Conservation (phyloP, 768 basidiomycete species). For the Auriscalpium microsporum region DNA sequence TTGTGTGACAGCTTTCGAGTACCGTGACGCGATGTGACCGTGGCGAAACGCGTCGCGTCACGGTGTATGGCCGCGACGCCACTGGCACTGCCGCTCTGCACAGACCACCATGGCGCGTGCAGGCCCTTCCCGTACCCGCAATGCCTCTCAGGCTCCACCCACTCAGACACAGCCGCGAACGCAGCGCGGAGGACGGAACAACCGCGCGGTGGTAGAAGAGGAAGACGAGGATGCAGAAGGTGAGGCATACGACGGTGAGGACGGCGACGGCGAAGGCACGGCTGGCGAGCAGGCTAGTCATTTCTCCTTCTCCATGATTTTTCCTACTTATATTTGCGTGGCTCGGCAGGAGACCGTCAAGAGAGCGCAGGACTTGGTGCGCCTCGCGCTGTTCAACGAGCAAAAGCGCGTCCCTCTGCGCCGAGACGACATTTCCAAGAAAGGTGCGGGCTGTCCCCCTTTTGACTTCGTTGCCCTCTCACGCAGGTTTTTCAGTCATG, state of each 20-base stretch:
- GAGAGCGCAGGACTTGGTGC: constrained; percentile 64
- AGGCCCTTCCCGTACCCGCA: constrained; percentile 31
- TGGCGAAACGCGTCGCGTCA: not conserved
- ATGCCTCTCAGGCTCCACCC: constrained; percentile 29
- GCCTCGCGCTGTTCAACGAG: constrained; percentile 77
- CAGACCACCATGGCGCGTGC: constrained; percentile 23
- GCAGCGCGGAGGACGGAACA: constrained; percentile 19
- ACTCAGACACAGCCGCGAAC: constrained; percentile 26
- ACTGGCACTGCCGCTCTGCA: not conserved
- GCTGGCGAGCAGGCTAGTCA: constrained; percentile 16
- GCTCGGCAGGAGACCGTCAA: constrained; percentile 49
- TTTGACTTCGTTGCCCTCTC: not conserved
- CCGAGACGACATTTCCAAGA: constrained; percentile 82
- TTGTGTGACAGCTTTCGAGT: not conserved
- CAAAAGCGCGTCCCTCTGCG: constrained; percentile 56
- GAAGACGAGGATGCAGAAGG: constrained; percentile 27
- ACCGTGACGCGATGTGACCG: not conserved
- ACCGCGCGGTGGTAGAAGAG: constrained; percentile 29
- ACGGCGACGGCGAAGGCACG: constrained; percentile 27
- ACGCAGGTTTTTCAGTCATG: constrained; percentile 29
- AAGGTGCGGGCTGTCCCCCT: constrained; percentile 36
- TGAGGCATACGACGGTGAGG: constrained; percentile 22
- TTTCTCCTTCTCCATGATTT: not conserved
- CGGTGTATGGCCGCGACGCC: not conserved
- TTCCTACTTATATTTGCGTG: not conserved